Percentiles rank a stretch among this genome's conserved stretches.
These are phyloP conservation scores for Lachancea cidri DNA, from an alignment of 805 yeast genomes.

Conservation along the genomic window DNA sequence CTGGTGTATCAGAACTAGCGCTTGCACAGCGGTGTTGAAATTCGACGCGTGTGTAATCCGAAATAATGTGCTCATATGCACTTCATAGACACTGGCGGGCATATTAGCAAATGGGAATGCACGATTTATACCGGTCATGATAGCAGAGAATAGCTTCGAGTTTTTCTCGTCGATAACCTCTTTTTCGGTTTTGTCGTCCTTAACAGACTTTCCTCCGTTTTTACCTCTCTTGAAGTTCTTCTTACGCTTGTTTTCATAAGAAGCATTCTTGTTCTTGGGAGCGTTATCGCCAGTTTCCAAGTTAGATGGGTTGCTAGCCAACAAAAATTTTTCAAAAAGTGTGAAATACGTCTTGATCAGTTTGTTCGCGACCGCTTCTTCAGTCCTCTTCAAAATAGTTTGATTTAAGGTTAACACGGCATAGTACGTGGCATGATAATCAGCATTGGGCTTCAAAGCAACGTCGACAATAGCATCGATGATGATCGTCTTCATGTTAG, in stretches of 20 bases:
- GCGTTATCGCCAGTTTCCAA: slow-evolving; percentile 37
- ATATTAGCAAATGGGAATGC: slow-evolving; percentile 88
- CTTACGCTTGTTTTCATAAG: slow-evolving; percentile 59
- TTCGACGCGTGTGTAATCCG: slow-evolving; percentile 90
- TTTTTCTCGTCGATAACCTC: slow-evolving; percentile 74
- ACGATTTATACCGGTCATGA: slow-evolving; percentile 91
- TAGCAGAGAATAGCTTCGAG: slow-evolving; percentile 79
- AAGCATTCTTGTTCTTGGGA: slow-evolving; percentile 33
- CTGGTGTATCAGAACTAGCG: slow-evolving; percentile 78
- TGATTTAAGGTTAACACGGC: slow-evolving; percentile 86
- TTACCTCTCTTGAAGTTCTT: slow-evolving; percentile 76
- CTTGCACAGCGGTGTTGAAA: slow-evolving; percentile 91
- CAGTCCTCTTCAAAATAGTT: slow-evolving; percentile 76
- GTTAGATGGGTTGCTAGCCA: slow-evolving; percentile 53
- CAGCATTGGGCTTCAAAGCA: slow-evolving; percentile 66
- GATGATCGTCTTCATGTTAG: slow-evolving; percentile 86
- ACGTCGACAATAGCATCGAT: slow-evolving; percentile 77
- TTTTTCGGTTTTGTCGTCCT: slow-evolving; percentile 54
- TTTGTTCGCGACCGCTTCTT: slow-evolving; percentile 74
- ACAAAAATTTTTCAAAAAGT: slow-evolving; percentile 75
- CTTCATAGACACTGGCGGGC: slow-evolving; percentile 61
- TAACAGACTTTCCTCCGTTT: slow-evolving; percentile 81
- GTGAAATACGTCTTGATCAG: slow-evolving; percentile 81
- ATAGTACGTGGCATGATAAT: slow-evolving; percentile 84
- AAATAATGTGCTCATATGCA: slow-evolving; percentile 79